These are phyloP conservation scores for Racocetra persica DNA, from an alignment of 371 early-diverging fungal species.

Conservation along the genomic window DNA sequence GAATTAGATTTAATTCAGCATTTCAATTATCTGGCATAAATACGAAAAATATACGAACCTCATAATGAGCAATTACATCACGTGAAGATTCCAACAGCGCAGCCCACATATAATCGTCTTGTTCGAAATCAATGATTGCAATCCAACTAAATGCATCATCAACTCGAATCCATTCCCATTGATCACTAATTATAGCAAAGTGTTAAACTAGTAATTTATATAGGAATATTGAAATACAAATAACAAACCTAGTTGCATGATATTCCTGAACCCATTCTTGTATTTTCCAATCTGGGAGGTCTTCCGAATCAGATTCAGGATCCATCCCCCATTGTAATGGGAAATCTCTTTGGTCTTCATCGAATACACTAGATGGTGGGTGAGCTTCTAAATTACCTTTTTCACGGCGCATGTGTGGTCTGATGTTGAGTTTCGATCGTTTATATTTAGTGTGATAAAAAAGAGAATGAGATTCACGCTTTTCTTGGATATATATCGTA, in stretches of 20 bases:
- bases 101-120: conserved; percentile 97
- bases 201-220: no score
- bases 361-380: conserved; percentile 72
- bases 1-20: neutral
- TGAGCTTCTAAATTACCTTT: neutral
- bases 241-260: conserved; percentile 53
- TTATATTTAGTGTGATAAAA: conserved; percentile 97
- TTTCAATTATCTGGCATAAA: neutral
- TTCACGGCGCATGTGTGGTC: neutral
- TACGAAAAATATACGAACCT: conserved; percentile 51
- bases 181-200: conserved; percentile 1
- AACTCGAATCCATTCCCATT: conserved; percentile 91
- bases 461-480: conserved; percentile 81
- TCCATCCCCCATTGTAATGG: conserved; percentile 67
- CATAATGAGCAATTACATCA: conserved; percentile 96
- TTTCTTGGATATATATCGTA: conserved; percentile 84
- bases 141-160: conserved; percentile 97
- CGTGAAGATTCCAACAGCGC: conserved; percentile 93
- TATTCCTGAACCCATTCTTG: conserved; percentile 81
- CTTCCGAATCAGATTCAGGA: conserved; percentile 65
- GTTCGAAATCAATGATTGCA: conserved; percentile 87
- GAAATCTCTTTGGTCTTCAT: conserved; percentile 81
- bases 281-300: conserved; percentile 77
- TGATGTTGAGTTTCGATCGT: conserved; percentile 53
- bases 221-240: no score